Evolutionary conservation across 495 filamentous ascomycete genomes (phyloP).

Genomic region (Clavariopsis aquatica): DNA sequence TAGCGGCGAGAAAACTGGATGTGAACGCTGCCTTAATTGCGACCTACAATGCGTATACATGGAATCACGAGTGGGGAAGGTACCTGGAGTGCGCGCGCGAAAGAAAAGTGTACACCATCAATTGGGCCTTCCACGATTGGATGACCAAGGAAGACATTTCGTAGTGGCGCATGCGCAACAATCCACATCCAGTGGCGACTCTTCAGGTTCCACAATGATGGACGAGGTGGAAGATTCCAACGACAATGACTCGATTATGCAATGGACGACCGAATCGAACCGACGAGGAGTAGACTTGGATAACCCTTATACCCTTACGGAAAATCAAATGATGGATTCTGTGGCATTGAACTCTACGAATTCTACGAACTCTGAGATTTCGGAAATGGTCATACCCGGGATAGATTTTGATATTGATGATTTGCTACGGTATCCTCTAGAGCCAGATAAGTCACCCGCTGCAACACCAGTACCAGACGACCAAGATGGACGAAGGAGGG

Average conservation of each 20-base stretch:
- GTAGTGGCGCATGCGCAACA: not conserved
- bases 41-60: conserved; percentile 16
- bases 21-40: conserved; percentile 12
- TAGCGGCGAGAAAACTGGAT: conserved; percentile 16
- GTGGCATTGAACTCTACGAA: no score
- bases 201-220: not conserved
- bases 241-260: not conserved
- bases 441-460: not conserved
- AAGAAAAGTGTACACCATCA: conserved; percentile 15
- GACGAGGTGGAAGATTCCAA: not conserved
- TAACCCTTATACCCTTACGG: not conserved
- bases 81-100: conserved; percentile 9
- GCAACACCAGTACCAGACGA: not conserved
- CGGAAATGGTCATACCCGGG: not conserved
- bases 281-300: not conserved
- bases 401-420: conserved; percentile 25
- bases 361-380: no score
- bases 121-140: not conserved
- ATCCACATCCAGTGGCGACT: not conserved
- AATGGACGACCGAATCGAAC: conserved; percentile 13
- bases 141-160: not conserved
- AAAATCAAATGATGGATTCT: not conserved
- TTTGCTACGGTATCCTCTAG: conserved; percentile 3
- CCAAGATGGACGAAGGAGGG: conserved; percentile 1
- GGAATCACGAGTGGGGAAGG: conserved; percentile 26